Evolutionary conservation across 1,284 basidiomycete species (phyloP), one percentile per base, ranked within the genome.

Genomic region (Porogramme epimiltina): DNA sequence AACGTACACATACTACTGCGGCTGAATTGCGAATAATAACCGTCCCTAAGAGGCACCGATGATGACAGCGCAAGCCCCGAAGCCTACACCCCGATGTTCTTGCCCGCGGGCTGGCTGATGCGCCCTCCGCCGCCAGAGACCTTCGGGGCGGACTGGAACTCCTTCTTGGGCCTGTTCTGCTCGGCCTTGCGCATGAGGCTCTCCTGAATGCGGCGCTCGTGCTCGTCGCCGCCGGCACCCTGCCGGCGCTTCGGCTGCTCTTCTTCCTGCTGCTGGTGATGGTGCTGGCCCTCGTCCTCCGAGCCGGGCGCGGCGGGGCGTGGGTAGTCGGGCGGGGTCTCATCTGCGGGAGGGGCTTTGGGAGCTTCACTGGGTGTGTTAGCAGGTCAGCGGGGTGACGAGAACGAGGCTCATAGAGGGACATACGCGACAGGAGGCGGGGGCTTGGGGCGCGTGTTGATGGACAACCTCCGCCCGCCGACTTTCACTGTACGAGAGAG

Each of bases 101-200:
- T 84, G 18, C 79, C 80, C 39, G 72, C 76, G 44, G 85, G 85
- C 63, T 87, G 85, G 9, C 72, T 73, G 52, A 87, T 86, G 52
- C 83, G 74, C 23, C 76, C 78, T 0, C 68, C 75, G 8, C 68
- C 75, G 4, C 76, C 78, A 47, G 74, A 74, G 8, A 42, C 38
- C 52, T 53, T 62, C 10, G 42, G 23, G 11, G 61, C 62, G 4
- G 61, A 66, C 42, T 74, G 63, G 20, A 59, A 43, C 43, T 83
- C 79, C 58, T 74, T 75, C 28, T 77, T 78, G 4, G 85, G 84
- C 58, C 73, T 69, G 47, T 77, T 83, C 53, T 66, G 71, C 53
- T 84, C 82, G 2, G 70, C 66, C 65, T 83, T 84, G 60, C 70
- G 70, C 52, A 78, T 56, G 16, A 73, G 41, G 65, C 70, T 64